Base-by-base conservation (phyloP, 176 grass and related monocot genomes). In the Neostapfia colusana region DNA sequence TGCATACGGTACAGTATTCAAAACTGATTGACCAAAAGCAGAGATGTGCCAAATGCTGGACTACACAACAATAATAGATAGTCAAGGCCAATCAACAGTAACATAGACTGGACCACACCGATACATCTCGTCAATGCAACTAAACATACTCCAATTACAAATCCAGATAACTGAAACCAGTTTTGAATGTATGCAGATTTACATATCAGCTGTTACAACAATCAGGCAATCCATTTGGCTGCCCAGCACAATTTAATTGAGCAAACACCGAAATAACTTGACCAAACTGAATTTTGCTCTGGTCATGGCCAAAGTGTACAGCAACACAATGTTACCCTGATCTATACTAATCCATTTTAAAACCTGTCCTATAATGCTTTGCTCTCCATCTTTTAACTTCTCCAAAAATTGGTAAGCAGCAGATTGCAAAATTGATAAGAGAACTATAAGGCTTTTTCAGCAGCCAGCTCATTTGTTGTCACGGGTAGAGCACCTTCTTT, bases 181-280 rank as follows among this genome's bases (percentile, higher is more conserved):
- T 55, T 63, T 69, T 21, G 36, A 53, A 39, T 56, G 60, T 43
- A 31, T 73, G 5, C 12, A 67, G 54, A 65, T 74, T 57, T 74
- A 63, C 68, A 74, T 54, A 63, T 54, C 50, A 77, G 25, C 11
- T 57, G 62, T 74, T 79, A 86, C 79, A 86, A 72, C 75, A 83
- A 74, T 66, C 42, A 46, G 28, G 20, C 13, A 2, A 79, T 59
- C n/a, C 6, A 75, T 42, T 14, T 39, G 37, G 70, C 61, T 63
- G 20, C 75, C 79, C 34, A 54, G 51, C 76, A 58, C 21, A 72
- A 38, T 70, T 36, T 34, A 77, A 72, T 20, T n/a, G 17, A 65
- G 31, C 59, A 82, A 28, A 24, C 38, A 21, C 28, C 17, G 14
- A 45, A 42, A 71, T 59, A 39, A 69, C 63, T 42, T 28, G 10